Evolutionary conservation across 2,329 filamentous ascomycete genomes (phyloP), one percentile per base, ranked within the genome.

Genomic region (Colletotrichum liriopes): DNA sequence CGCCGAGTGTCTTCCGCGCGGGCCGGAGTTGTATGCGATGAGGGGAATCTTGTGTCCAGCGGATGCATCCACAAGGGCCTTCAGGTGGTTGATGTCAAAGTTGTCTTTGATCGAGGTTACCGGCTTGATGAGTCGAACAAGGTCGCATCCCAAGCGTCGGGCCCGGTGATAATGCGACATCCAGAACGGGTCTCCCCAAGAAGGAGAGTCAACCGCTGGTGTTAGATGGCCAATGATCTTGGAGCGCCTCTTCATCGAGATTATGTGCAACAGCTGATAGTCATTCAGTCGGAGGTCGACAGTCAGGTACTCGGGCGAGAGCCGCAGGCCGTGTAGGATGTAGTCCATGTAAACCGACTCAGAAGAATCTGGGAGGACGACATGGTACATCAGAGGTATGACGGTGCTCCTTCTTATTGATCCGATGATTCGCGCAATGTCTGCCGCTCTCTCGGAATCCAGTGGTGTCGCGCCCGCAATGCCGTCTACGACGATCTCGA

Each of bases 1-100:
- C 35, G 89, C 88, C 0, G 93, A 94, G 59, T 88, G 86, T 52
- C 91, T 86, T 0, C 93, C 93, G 5, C 89, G 81, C 8, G 83
- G 79, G 0, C 92, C 92, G 0, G 90, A 90, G 75, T 93, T 93
- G 80, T 91, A 93, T 12, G 88, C 86, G 29, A 92, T 89, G 1
- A 93, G 71, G 0, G 91, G 89, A 18, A 90, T 80, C 7, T 81
- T 81, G 0, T 82, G 81, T 0, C 83, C 82, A 0, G 82, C 79
- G 3, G 86, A 77, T 16, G 80, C 80, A 58, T 83, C 81, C 5
- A 90, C 82, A 20, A 84, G 83, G 45, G 86, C 84, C 70, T 87
- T 87, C 37, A 93, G 85, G 14, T 84, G 83, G 41, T 88, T 84
- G 20, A 93, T 85, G 3, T 88, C 87, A 62, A 91, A 88, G 72